These are phyloP conservation scores for Calocybe cyanea DNA, from an alignment of 768 basidiomycete species.

Conservation along the genomic window DNA sequence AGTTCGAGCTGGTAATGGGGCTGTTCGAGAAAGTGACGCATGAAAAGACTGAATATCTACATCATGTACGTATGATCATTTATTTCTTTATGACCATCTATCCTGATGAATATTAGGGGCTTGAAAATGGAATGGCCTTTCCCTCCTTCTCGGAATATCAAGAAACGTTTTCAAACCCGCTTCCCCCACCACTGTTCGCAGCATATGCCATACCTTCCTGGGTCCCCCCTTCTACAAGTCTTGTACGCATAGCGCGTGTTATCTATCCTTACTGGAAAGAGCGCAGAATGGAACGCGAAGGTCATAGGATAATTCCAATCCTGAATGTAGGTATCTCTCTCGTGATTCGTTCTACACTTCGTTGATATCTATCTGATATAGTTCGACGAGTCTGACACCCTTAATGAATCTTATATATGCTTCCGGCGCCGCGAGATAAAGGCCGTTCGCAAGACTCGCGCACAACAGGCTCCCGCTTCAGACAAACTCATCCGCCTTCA, in stretches of 20 bases:
- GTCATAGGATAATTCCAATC: slow-evolving; percentile 80
- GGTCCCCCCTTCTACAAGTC: slow-evolving; percentile 57
- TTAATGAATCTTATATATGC: slow-evolving; percentile 93
- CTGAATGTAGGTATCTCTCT: slow-evolving; percentile 65
- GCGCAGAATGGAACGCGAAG: slow-evolving; percentile 73
- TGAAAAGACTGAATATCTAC: slow-evolving; percentile 84
- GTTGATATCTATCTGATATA: slow-evolving; percentile 38
- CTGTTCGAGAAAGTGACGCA: slow-evolving; percentile 89
- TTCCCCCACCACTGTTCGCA: slow-evolving; percentile 65
- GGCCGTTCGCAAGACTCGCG: slow-evolving; percentile 89
- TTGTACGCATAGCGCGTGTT: slow-evolving; percentile 66
- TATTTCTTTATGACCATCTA: background rate
- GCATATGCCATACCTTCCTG: slow-evolving; percentile 62
- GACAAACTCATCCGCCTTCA: slow-evolving; percentile 86
- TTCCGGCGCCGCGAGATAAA: slow-evolving; percentile 96
- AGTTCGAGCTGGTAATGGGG: slow-evolving; percentile 95
- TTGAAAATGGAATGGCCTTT: slow-evolving; percentile 65
- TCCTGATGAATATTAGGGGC: slow-evolving; percentile 33
- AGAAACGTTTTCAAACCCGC: slow-evolving; percentile 56
- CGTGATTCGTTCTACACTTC: slow-evolving; percentile 3
- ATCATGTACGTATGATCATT: slow-evolving; percentile 62
- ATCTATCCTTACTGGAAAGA: slow-evolving; percentile 92
- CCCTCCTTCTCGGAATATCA: slow-evolving; percentile 74
- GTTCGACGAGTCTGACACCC: slow-evolving; percentile 82
- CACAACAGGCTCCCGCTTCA: slow-evolving; percentile 83